Evolutionary conservation across 805 yeast species (phyloP).

Genomic region (Ogataea wickerhamii): DNA sequence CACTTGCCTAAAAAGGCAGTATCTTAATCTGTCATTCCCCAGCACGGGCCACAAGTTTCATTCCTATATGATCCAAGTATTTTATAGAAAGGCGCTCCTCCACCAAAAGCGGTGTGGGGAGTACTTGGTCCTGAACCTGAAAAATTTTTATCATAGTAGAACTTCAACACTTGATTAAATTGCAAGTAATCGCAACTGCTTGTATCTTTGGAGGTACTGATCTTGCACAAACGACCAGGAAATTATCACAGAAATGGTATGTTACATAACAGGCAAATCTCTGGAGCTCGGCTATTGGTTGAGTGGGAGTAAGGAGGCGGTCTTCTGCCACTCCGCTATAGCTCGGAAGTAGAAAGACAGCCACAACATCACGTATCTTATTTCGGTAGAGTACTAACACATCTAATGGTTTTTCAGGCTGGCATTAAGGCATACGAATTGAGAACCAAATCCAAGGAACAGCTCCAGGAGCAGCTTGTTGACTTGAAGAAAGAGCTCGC

Average conservation of each 20-base stretch:
- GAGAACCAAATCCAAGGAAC: conserved; percentile 95
- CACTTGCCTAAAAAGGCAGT: too few relatives aligned
- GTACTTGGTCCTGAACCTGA: too few relatives aligned
- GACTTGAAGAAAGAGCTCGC: conserved; percentile 97
- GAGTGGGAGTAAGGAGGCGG: too few relatives aligned
- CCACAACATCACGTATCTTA: not conserved
- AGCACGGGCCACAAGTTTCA: too few relatives aligned
- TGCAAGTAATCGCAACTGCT: not conserved
- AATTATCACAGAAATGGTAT: conserved; percentile 1
- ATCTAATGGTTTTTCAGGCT: conserved; percentile 45
- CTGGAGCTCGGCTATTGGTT: too few relatives aligned
- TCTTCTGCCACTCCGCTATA: too few relatives aligned
- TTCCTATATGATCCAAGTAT: too few relatives aligned
- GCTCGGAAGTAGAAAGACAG: too few relatives aligned
- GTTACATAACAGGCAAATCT: not conserved
- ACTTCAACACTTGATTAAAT: not conserved
- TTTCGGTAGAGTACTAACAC: not conserved
- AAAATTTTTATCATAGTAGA: not conserved
- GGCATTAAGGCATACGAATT: conserved; percentile 94
- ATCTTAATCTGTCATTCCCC: too few relatives aligned
- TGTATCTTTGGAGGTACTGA: not conserved
- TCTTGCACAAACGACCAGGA: not conserved
- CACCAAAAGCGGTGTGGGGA: too few relatives aligned
- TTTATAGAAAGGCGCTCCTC: too few relatives aligned
- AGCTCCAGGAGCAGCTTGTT: conserved; percentile 89